These are phyloP conservation scores for Butyriboletus loyo DNA, from an alignment of 768 basidiomycete species.

Conservation along the genomic window DNA sequence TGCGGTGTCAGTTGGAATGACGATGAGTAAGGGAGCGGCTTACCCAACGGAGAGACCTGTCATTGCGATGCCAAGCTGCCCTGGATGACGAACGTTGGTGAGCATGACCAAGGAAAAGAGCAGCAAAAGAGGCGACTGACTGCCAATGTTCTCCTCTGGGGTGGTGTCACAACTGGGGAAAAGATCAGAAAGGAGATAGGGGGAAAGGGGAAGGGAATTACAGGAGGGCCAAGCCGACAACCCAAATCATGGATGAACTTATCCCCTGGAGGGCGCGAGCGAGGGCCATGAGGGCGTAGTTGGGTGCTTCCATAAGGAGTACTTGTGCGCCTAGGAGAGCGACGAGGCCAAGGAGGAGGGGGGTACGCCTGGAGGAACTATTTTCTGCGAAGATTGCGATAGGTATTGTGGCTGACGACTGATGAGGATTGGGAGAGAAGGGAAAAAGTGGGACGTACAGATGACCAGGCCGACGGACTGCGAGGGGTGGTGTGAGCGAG, in stretches of 20 bases:
- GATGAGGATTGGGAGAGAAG: slow-evolving; percentile 1
- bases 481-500: slow-evolving; percentile 2
- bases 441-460: slow-evolving; percentile 35
- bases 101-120: neutral
- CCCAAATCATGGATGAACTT: slow-evolving; percentile 60
- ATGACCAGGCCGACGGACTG: slow-evolving; percentile 57
- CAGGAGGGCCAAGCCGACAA: slow-evolving; percentile 59
- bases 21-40: neutral
- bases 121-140: slow-evolving; percentile 33
- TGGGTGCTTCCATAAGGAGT: slow-evolving; percentile 61
- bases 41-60: slow-evolving; percentile 55
- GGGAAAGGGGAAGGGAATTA: slow-evolving; percentile 22
- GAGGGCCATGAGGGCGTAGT: slow-evolving; percentile 53
- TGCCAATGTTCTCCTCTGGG: slow-evolving; percentile 45
- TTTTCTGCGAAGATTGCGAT: slow-evolving; percentile 55
- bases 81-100: slow-evolving; percentile 26
- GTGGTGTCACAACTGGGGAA: slow-evolving; percentile 50
- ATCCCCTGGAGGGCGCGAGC: slow-evolving; percentile 60
- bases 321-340: slow-evolving; percentile 53
- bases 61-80: slow-evolving; percentile 62
- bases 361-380: slow-evolving; percentile 43
- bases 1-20: neutral
- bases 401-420: slow-evolving; percentile 48
- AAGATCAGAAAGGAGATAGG: slow-evolving; percentile 7
- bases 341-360: slow-evolving; percentile 50